Evolutionary conservation across 2,329 filamentous ascomycete genomes (phyloP).

Genomic region (Claviceps purpurea): DNA sequence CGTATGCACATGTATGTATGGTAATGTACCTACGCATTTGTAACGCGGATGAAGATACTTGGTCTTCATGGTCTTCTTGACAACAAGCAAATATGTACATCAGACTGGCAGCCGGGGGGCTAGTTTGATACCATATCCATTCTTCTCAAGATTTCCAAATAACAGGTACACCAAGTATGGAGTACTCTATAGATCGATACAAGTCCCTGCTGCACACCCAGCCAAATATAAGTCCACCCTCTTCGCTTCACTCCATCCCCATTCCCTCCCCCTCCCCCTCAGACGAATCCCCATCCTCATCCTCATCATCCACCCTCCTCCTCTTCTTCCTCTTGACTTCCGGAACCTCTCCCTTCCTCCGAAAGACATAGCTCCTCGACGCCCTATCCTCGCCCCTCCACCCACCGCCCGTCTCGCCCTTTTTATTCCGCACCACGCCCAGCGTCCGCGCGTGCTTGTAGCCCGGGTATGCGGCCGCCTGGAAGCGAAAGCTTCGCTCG

Average conservation of each 20-base stretch:
- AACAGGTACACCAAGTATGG: too few species aligned
- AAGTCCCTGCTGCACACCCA: too few species aligned
- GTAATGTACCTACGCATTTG: too few species aligned
- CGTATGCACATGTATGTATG: too few species aligned
- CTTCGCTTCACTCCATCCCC: slow-evolving; percentile 2
- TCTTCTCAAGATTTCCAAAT: too few species aligned
- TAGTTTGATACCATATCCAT: too few species aligned
- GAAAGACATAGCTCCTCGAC: slow-evolving; percentile 49
- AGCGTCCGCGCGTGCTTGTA: slow-evolving; percentile 63
- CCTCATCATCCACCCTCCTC: slow-evolving; percentile 9
- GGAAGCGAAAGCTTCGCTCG: slow-evolving; percentile 56
- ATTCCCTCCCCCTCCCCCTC: slow-evolving; percentile 16
- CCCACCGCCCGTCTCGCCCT: slow-evolving; percentile 27
- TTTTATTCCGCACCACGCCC: slow-evolving; percentile 43
- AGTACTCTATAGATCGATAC: too few species aligned
- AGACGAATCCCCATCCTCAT: not conserved
- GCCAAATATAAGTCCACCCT: slow-evolving; percentile 1
- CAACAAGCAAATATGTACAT: too few species aligned
- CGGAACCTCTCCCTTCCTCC: slow-evolving; percentile 39
- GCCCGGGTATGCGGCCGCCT: slow-evolving; percentile 52
- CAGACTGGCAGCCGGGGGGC: too few species aligned
- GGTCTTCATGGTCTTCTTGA: too few species aligned
- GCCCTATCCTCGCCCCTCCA: slow-evolving; percentile 30
- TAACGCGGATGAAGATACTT: too few species aligned
- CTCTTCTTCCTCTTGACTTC: slow-evolving; percentile 17